phyloP scores from a whole-genome alignment of 2,329 filamentous ascomycete genomes.

The Colletotrichum somersetense region DNA sequence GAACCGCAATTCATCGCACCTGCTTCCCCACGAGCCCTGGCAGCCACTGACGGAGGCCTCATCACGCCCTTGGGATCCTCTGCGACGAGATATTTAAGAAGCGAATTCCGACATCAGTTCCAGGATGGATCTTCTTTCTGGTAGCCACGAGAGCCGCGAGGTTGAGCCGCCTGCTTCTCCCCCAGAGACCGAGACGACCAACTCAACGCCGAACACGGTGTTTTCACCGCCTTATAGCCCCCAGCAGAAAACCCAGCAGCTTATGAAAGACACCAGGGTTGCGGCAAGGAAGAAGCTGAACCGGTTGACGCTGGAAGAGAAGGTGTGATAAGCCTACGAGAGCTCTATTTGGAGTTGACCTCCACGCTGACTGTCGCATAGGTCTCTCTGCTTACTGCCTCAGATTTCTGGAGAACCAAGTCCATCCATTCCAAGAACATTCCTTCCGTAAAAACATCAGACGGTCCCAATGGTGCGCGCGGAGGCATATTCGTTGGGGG shows the following conservation, averaged over 20 bases:
- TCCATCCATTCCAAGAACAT: constrained; percentile 73
- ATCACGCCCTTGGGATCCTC: neutral
- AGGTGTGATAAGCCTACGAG: constrained; percentile 54
- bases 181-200: constrained; percentile 46
- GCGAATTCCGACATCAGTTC: neutral
- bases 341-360: neutral
- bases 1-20: neutral
- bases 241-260: constrained; percentile 50
- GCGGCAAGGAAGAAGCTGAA: constrained; percentile 63
- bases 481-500: constrained; percentile 78
- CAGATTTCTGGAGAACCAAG: constrained; percentile 79
- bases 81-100: neutral
- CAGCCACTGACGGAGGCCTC: neutral
- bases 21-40: neutral
- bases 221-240: constrained; percentile 62
- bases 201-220: constrained; percentile 64
- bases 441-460: constrained; percentile 74
- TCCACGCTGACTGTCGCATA: constrained; percentile 45
- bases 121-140: constrained; percentile 19
- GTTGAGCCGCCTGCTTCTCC: constrained; percentile 47
- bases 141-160: constrained; percentile 45
- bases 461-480: constrained; percentile 78
- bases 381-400: constrained; percentile 71
- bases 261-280: constrained; percentile 55
- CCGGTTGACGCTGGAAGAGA: constrained; percentile 68